phyloP scores from a whole-genome alignment of 805 yeast species.

The Metschnikowia chrysomelidarum region DNA sequence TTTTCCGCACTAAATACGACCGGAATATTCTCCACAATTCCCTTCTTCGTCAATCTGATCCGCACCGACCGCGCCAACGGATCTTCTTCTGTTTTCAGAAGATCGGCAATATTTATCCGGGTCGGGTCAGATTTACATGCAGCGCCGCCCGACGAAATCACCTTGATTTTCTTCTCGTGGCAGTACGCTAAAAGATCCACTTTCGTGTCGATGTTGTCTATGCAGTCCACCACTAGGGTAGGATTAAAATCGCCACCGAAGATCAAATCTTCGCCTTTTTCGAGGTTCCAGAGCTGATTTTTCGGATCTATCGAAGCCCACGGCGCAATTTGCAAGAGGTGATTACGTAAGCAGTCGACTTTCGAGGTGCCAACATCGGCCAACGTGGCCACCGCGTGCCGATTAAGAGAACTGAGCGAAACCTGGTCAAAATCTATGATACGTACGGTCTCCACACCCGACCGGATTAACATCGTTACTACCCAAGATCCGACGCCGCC shows the following conservation, averaged over 20 bases:
- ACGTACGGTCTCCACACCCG: constrained; percentile 78
- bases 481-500: constrained; percentile 99
- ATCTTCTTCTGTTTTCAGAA: constrained; percentile 89
- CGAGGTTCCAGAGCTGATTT: constrained; percentile 73
- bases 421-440: constrained; percentile 96
- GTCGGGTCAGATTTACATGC: constrained; percentile 96
- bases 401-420: constrained; percentile 81
- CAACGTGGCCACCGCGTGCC: constrained; percentile 93
- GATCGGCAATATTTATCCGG: constrained; percentile 83
- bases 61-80: constrained; percentile 87
- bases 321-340: constrained; percentile 78
- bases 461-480: constrained; percentile 83
- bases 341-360: constrained; percentile 74
- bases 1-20: constrained; percentile 93
- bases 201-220: constrained; percentile 96
- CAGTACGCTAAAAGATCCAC: constrained; percentile 83
- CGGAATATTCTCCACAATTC: constrained; percentile 73
- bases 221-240: constrained; percentile 86
- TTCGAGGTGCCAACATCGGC: constrained; percentile 91
- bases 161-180: constrained; percentile 55
- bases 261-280: constrained; percentile 60
- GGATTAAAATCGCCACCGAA: constrained; percentile 52
- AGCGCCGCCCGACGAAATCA: constrained; percentile 94
- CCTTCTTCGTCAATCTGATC: constrained; percentile 75
- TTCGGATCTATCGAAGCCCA: constrained; percentile 83